A percentile compares a stretch with the other conserved stretches of the same genome.
These are phyloP conservation scores for Parmelia sp. DNA, from an alignment of 495 filamentous ascomycete species.

Conservation along the genomic window DNA sequence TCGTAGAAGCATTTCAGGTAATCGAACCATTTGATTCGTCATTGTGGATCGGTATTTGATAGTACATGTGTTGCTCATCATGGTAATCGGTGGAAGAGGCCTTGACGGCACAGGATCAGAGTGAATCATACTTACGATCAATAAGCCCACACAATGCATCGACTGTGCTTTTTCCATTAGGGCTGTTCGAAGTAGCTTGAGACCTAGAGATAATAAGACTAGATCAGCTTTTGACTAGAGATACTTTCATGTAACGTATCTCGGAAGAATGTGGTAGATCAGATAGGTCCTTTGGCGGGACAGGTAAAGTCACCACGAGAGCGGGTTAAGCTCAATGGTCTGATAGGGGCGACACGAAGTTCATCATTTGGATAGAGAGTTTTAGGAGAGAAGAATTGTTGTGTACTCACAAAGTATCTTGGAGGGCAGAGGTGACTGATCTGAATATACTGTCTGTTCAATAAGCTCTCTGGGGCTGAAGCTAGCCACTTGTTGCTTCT, in stretches of 20 bases:
- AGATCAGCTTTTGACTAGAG: background rate
- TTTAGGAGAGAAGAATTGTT: background rate
- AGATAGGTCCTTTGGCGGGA: conserved; percentile 89
- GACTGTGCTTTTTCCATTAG: background rate
- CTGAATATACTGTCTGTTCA: background rate
- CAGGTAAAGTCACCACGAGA: conserved; percentile 79
- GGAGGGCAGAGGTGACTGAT: background rate
- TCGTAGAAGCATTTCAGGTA: conserved; percentile 33
- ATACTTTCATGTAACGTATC: background rate
- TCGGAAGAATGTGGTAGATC: conserved; percentile 37
- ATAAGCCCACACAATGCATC: background rate
- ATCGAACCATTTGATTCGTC: conserved; percentile 50
- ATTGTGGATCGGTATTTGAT: conserved; percentile 58
- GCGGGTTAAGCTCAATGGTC: conserved; percentile 48
- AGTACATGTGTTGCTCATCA: conserved; percentile 58
- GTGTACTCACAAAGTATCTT: background rate
- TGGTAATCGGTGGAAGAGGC: conserved; percentile 19
- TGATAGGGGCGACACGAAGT: conserved; percentile 89
- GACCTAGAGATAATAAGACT: background rate
- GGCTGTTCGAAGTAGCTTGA: background rate
- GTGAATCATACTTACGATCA: conserved; percentile 3
- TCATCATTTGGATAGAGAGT: conserved; percentile 56
- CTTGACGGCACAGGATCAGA: background rate
- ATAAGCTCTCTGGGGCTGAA: background rate
- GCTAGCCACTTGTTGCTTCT: background rate